phyloP scores from a whole-genome alignment of 257 asterid genomes.

The Euphrasia confusa region DNA sequence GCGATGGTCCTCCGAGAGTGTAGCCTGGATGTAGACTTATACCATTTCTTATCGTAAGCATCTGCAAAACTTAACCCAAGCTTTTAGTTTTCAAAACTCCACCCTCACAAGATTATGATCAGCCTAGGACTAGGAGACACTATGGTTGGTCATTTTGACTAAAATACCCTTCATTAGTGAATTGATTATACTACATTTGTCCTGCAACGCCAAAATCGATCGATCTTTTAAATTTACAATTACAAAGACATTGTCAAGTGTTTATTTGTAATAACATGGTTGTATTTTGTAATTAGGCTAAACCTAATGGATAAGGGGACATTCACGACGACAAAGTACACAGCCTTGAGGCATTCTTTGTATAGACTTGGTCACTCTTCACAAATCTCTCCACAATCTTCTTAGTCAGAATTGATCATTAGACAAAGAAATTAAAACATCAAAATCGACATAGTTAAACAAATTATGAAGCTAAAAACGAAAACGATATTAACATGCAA shows the following conservation, averaged over 20 bases:
- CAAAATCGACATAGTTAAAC: not conserved
- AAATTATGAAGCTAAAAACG: not conserved
- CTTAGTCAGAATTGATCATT: not conserved
- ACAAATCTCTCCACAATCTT: not conserved
- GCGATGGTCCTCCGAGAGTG: conserved; percentile 48
- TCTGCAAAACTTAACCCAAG: conserved; percentile 31
- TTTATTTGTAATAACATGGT: no score
- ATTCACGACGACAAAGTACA: not conserved
- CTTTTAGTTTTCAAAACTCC: not conserved
- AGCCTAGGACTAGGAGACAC: no score
- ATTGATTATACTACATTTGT: no score
- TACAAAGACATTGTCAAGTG: no score
- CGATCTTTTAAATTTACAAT: no score
- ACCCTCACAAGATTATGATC: no score
- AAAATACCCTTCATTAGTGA: no score
- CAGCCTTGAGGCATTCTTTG: no score
- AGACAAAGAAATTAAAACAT: not conserved
- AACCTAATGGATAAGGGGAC: not conserved
- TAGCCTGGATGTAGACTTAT: conserved; percentile 54
- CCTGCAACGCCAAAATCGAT: no score
- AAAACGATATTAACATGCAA: not conserved
- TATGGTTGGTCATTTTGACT: no score
- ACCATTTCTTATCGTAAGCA: conserved; percentile 76
- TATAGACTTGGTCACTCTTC: not conserved
- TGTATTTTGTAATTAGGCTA: no score